Percentiles rank a stretch among this genome's conserved stretches.
Conservation (phyloP, 2,329 filamentous ascomycete species). For the Cryphonectria naterciae region DNA sequence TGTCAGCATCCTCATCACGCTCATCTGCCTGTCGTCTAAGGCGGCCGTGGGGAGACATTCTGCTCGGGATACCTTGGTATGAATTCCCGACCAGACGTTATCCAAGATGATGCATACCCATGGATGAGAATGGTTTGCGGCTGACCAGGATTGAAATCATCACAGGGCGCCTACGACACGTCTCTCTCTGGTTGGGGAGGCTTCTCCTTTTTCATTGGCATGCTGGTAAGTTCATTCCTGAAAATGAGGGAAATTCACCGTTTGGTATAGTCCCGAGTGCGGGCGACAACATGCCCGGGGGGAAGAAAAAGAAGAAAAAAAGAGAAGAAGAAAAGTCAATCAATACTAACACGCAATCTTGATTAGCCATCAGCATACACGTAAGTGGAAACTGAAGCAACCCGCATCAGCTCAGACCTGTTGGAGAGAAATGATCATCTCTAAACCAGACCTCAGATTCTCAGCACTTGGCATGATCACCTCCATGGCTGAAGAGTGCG, state of each 20-base stretch:
- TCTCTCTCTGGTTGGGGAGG: conserved; percentile 60
- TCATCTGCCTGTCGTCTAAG: conserved; percentile 59
- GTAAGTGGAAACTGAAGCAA: conserved; percentile 29
- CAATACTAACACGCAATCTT: background rate
- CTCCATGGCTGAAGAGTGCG: conserved; percentile 64
- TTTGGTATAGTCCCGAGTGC: background rate
- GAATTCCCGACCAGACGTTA: background rate
- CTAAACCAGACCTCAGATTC: conserved; percentile 42
- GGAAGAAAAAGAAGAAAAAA: background rate
- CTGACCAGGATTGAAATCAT: background rate
- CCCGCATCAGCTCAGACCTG: too few relatives aligned
- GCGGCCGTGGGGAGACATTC: conserved; percentile 58
- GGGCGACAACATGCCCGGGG: background rate
- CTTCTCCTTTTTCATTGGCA: conserved; percentile 66
- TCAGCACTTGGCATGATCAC: conserved; percentile 65
- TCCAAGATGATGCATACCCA: background rate
- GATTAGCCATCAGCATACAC: conserved; percentile 56
- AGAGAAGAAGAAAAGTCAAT: background rate
- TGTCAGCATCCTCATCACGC: conserved; percentile 58
- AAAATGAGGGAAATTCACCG: too few relatives aligned
- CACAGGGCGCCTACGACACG: conserved; percentile 57
- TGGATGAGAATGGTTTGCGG: background rate
- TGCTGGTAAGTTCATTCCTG: conserved; percentile 42
- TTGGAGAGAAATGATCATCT: background rate
- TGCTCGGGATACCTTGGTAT: conserved; percentile 51